phyloP scores from a whole-genome alignment of 2,329 filamentous ascomycete species.

The Colletotrichum abscissum region DNA sequence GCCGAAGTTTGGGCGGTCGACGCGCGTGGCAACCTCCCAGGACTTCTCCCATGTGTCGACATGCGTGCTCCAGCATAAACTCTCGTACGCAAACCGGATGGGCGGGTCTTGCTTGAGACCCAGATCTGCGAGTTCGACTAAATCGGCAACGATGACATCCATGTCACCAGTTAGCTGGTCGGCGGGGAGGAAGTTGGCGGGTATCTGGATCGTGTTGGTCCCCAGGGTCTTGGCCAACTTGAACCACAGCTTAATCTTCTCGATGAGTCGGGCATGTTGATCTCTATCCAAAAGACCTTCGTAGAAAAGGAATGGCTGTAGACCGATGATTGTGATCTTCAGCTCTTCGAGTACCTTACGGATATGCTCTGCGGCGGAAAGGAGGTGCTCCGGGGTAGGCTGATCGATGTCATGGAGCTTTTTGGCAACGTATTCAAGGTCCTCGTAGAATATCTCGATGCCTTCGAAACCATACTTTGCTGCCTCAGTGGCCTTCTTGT shows the following conservation, averaged over 20 bases:
- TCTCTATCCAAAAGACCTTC: slow-evolving; percentile 75
- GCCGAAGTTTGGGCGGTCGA: slow-evolving; percentile 78
- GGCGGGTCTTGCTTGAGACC: slow-evolving; percentile 65
- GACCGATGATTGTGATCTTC: slow-evolving; percentile 68
- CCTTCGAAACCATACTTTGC: slow-evolving; percentile 63
- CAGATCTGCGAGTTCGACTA: slow-evolving; percentile 74
- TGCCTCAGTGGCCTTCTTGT: slow-evolving; percentile 5
- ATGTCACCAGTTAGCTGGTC: slow-evolving; percentile 56
- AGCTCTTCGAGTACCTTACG: slow-evolving; percentile 65
- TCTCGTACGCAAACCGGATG: slow-evolving; percentile 79
- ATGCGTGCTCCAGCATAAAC: slow-evolving; percentile 77
- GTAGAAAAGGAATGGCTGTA: slow-evolving; percentile 83
- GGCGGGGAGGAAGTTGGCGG: slow-evolving; percentile 73
- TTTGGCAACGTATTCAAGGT: slow-evolving; percentile 70
- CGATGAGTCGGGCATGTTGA: slow-evolving; percentile 66
- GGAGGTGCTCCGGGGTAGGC: slow-evolving; percentile 51
- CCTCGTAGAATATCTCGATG: slow-evolving; percentile 83
- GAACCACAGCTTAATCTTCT: slow-evolving; percentile 77
- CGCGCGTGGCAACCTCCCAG: slow-evolving; percentile 74
- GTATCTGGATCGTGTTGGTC: slow-evolving; percentile 80
- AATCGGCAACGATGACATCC: slow-evolving; percentile 69
- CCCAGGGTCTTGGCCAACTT: slow-evolving; percentile 69
- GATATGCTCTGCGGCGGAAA: slow-evolving; percentile 69
- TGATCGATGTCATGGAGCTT: slow-evolving; percentile 50
- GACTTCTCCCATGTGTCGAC: slow-evolving; percentile 77